phyloP scores from a whole-genome alignment of 2,329 filamentous ascomycete species.

The Colletotrichum siamense region DNA sequence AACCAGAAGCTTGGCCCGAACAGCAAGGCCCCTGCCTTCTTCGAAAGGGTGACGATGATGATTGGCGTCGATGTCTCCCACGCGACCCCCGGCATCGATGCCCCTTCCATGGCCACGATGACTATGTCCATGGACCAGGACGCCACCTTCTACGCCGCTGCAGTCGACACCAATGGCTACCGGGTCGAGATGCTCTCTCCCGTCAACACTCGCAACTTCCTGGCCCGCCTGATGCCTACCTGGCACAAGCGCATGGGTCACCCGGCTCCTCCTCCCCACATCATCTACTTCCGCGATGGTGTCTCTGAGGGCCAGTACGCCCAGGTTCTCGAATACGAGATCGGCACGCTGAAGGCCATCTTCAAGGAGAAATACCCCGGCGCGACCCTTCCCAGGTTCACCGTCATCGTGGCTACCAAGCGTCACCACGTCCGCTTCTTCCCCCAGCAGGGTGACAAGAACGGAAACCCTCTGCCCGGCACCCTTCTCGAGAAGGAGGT shows the following conservation, averaged over 20 bases:
- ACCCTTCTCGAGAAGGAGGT: constrained; percentile 87
- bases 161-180: constrained; percentile 82
- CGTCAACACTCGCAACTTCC: constrained; percentile 68
- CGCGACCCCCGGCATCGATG: constrained; percentile 68
- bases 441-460: constrained; percentile 68
- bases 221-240: constrained; percentile 65
- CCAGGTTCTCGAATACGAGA: constrained; percentile 80
- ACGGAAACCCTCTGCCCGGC: constrained; percentile 83
- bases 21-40: constrained; percentile 37
- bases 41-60: constrained; percentile 50
- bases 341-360: constrained; percentile 70
- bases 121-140: constrained; percentile 79
- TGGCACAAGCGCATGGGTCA: constrained; percentile 67
- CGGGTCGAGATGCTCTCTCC: constrained; percentile 80
- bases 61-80: constrained; percentile 94
- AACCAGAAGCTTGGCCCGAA: constrained; percentile 23
- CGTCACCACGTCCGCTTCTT: constrained; percentile 95
- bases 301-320: constrained; percentile 87
- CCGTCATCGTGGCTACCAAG: constrained; percentile 89
- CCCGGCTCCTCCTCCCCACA: constrained; percentile 61
- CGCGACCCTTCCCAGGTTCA: constrained; percentile 65
- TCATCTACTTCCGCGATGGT: constrained; percentile 94
- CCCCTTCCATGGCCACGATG: constrained; percentile 84
- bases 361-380: constrained; percentile 47
- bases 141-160: constrained; percentile 78